Evolutionary conservation across 2,329 filamentous ascomycete genomes (phyloP).

Genomic region (Trichoderma sp.): DNA sequence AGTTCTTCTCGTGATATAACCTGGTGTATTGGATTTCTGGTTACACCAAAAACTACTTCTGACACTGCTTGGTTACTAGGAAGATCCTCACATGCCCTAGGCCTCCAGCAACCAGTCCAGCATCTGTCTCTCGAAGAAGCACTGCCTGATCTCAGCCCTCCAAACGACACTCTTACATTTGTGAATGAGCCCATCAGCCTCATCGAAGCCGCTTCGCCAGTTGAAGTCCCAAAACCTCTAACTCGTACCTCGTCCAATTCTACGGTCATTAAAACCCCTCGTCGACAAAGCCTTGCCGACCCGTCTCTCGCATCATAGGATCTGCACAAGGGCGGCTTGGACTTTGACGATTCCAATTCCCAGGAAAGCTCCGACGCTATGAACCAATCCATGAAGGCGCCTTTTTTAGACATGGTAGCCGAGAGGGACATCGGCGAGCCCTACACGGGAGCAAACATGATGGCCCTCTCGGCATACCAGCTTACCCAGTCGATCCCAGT

Average conservation of each 20-base stretch:
- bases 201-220: not conserved
- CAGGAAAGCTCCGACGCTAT: not conserved
- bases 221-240: not conserved
- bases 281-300: constrained; percentile 31
- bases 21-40: not conserved
- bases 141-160: not conserved
- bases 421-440: constrained; percentile 25
- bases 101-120: not conserved
- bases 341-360: constrained; percentile 30
- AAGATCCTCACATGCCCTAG: constrained; percentile 10
- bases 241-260: constrained; percentile 33
- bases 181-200: not conserved
- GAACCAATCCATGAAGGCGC: not conserved
- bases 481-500: constrained; percentile 11
- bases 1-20: constrained; percentile 16
- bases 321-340: constrained; percentile 38
- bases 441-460: constrained; percentile 16
- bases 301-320: constrained; percentile 34
- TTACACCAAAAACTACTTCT: not conserved
- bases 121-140: not conserved
- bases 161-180: not conserved
- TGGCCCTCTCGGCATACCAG: constrained; percentile 5
- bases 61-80: not conserved
- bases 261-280: constrained; percentile 44
- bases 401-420: constrained; percentile 43